phyloP scores from a whole-genome alignment of 1,139 yeast genomes.

The Groenewaldozyma auringiensis region DNA sequence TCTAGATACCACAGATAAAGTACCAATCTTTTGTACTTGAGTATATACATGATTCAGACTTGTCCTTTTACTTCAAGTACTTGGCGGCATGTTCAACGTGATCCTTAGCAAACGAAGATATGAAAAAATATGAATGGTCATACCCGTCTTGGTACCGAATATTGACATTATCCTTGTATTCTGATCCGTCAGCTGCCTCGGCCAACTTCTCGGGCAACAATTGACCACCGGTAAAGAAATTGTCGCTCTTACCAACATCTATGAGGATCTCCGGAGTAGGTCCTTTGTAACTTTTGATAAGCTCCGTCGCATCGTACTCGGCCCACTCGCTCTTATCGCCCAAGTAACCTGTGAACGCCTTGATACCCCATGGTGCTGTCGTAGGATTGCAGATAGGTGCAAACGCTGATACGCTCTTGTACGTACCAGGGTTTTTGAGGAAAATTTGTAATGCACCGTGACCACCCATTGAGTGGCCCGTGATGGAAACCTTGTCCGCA shows the following conservation, averaged over 20 bases:
- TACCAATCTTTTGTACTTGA: too few species aligned
- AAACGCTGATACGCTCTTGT: conserved; percentile 81
- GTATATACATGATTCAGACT: too few species aligned
- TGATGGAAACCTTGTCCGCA: conserved; percentile 54
- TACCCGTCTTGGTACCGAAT: conserved; percentile 69
- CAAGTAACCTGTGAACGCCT: conserved; percentile 72
- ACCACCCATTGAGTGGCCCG: conserved; percentile 99
- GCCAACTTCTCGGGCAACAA: conserved; percentile 69
- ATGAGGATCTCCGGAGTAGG: conserved; percentile 59
- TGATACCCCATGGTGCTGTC: conserved; percentile 76
- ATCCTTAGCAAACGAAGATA: conserved; percentile 70
- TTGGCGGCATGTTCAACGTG: conserved; percentile 87
- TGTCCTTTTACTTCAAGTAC: too few species aligned
- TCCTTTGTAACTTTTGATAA: conserved; percentile 51
- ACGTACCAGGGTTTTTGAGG: conserved; percentile 63
- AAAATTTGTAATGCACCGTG: conserved; percentile 83
- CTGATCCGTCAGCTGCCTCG: conserved; percentile 52
- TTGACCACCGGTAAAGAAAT: conserved; percentile 60
- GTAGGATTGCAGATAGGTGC: conserved; percentile 83
- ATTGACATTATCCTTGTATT: conserved; percentile 56
- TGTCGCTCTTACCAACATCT: conserved; percentile 76
- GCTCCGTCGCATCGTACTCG: conserved; percentile 71
- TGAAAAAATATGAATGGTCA: conserved; percentile 86
- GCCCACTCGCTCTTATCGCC: conserved; percentile 55
- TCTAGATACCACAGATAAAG: too few species aligned